Evolutionary conservation across 2,329 filamentous ascomycete genomes (phyloP).

Genomic region (Geoglossum cookeanum): DNA sequence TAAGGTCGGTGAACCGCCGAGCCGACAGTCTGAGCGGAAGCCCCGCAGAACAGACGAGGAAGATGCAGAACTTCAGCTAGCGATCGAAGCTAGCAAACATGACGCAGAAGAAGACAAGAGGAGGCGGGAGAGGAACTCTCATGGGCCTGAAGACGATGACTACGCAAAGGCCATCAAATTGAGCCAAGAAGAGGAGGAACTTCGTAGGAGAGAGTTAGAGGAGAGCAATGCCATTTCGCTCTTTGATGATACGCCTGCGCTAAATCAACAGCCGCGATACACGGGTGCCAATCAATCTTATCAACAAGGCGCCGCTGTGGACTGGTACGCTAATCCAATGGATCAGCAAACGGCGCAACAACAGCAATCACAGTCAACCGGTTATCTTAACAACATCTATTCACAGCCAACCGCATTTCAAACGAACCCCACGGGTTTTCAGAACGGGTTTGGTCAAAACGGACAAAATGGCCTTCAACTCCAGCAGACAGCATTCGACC

Average conservation of each 20-base stretch:
- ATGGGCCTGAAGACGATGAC: slow-evolving; percentile 51
- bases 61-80: slow-evolving; percentile 75
- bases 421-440: slow-evolving; percentile 41
- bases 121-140: slow-evolving; percentile 34
- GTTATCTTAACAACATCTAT: slow-evolving; percentile 48
- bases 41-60: slow-evolving; percentile 49
- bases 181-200: slow-evolving; percentile 77
- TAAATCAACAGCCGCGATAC: slow-evolving; percentile 51
- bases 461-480: slow-evolving; percentile 40
- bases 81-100: slow-evolving; percentile 84
- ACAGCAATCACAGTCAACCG: slow-evolving; percentile 42
- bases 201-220: slow-evolving; percentile 70
- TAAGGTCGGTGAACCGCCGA: slow-evolving; percentile 19
- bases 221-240: slow-evolving; percentile 67
- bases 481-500: slow-evolving; percentile 52
- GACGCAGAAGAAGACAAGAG: slow-evolving; percentile 84
- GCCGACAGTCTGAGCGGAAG: slow-evolving; percentile 26
- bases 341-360: slow-evolving; percentile 26
- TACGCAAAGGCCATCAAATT: slow-evolving; percentile 87
- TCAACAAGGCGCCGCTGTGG: slow-evolving; percentile 86
- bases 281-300: slow-evolving; percentile 95
- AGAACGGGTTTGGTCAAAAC: slow-evolving; percentile 39
- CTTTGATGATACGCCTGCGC: slow-evolving; percentile 61
- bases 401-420: slow-evolving; percentile 50
- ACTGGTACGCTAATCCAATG: slow-evolving; percentile 93